Conservation (phyloP, 208 protist species). For the Trichomonas vaginalis region DNA sequence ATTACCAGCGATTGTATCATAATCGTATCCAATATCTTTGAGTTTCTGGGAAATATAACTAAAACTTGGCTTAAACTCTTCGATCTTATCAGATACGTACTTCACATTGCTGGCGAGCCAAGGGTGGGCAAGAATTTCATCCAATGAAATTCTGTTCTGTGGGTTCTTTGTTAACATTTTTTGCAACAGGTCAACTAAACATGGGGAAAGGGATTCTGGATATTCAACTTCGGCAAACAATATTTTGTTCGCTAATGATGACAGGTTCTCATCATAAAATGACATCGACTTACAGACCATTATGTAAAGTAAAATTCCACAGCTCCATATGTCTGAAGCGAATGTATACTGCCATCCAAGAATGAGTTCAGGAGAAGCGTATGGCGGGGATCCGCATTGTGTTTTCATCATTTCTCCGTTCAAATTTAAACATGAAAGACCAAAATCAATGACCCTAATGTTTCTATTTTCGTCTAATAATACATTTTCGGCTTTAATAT, state of each 20-base stretch:
- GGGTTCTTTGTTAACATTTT: background rate
- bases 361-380: background rate
- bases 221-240: background rate
- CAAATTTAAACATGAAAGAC: background rate
- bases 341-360: background rate
- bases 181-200: background rate
- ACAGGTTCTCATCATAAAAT: background rate
- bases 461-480: background rate
- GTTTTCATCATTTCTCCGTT: background rate
- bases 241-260: background rate
- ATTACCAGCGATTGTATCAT: background rate
- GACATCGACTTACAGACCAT: background rate
- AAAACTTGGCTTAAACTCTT: background rate
- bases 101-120: background rate
- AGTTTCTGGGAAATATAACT: background rate
- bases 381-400: background rate
- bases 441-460: background rate
- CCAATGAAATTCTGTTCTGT: background rate
- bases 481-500: background rate
- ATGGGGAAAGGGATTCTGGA: background rate
- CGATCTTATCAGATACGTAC: background rate
- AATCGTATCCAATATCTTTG: background rate
- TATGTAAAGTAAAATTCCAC: background rate
- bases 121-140: background rate
- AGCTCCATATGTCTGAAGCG: background rate